A percentile compares a stretch with the other conserved stretches of the same genome.
Evolutionary conservation across 257 asterid genomes (phyloP).

Genomic region (Nicotiana sylvestris): DNA sequence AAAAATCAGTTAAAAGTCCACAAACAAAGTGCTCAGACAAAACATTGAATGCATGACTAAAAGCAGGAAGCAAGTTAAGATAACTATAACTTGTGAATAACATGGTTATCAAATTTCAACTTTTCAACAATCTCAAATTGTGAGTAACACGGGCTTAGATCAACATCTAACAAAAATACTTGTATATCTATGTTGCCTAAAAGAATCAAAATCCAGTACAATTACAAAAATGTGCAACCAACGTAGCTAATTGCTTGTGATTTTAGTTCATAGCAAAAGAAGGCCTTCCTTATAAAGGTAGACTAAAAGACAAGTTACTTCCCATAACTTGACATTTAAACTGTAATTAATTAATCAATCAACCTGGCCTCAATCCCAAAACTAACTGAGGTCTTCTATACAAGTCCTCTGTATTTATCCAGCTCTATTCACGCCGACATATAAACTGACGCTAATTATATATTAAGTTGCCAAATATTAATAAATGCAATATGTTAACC

Average conservation of each 20-base stretch:
- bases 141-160: background rate
- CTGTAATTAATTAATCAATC: no score
- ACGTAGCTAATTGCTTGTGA: background rate
- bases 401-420: background rate
- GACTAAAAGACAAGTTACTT: background rate
- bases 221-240: background rate
- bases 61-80: background rate
- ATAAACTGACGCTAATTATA: background rate
- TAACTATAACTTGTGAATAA: background rate
- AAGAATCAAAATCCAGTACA: background rate
- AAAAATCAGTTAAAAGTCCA: background rate
- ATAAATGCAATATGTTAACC: background rate
- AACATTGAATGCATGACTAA: background rate
- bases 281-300: background rate
- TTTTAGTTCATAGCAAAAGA: background rate
- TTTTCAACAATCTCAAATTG: background rate
- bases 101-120: background rate
- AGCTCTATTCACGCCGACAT: background rate
- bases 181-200: background rate
- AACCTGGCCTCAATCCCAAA: background rate
- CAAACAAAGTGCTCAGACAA: background rate
- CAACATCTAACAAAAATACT: background rate
- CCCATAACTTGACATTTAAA: background rate
- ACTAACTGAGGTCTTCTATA: background rate
- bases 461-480: background rate